Evolutionary conservation across 176 grass and related monocot genomes (phyloP), one percentile per base, ranked within the genome.

Genomic region (Ensete glaucum): DNA sequence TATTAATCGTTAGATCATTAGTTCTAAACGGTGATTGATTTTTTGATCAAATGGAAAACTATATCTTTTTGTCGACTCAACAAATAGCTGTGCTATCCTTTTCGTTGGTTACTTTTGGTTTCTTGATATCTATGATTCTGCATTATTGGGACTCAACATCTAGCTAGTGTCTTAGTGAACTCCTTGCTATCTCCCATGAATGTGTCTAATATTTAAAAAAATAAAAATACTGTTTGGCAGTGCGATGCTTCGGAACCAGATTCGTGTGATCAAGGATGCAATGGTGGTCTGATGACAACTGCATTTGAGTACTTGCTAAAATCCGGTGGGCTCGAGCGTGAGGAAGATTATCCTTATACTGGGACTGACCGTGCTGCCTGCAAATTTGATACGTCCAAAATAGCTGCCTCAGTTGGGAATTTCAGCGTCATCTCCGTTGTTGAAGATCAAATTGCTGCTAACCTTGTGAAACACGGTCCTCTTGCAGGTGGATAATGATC

Each of bases 361-460:
- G 73, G 73, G 16, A 60, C 73, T 11, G 73, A 75, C 73, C 73
- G 26, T 1, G 14, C 25, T 60, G 3, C 16, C 54, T 75, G 73
- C 54, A 60, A 75, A 48, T 59, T 75, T 59, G 73, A 75, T n/a
- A 60, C 48, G 20, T 75, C 73, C 26, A 75, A 75, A 43, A 75
- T 75, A 59, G 73, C 21, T 59, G 73, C 73, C 59, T 75, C 54
- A 49, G 73, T 75, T 43, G 59, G 25, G 29, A 75, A 75, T 16
- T 75, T 59, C 73, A 75, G 54, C 3, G 27, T 59, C 7, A 26
- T 75, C 25, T 75, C 73, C 54, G 20, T 75, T 17, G 24, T 49
- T 48, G 73, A 75, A 20, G 73, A 59, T 49, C 73, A 75, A 75
- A 60, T 75, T 75, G 73, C 73, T 60, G 73, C 73, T 48, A 75